phyloP scores from a whole-genome alignment of 352 stramenopile genomes.

The Hyaloperonospora brassicae region DNA sequence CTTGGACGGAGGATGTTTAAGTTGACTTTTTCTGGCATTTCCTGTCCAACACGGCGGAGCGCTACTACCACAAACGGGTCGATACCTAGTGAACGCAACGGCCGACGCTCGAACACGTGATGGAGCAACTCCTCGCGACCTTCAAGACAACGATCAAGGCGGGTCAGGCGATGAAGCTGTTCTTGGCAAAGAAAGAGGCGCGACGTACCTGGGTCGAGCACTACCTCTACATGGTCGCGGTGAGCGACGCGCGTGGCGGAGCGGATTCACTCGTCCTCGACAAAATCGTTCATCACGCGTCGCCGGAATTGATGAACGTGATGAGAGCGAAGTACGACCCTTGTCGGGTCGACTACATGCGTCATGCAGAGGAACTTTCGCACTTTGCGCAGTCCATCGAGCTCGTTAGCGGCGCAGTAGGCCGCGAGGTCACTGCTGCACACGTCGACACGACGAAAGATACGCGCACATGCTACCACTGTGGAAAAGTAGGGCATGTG shows the following conservation, averaged over 20 bases:
- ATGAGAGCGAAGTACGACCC: constrained; percentile 9
- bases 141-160: constrained; percentile 8
- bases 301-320: constrained; percentile 5
- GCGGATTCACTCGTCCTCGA: constrained; percentile 13
- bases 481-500: too few species aligned
- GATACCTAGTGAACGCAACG: not conserved
- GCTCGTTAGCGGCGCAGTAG: not conserved
- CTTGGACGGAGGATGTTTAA: too few species aligned
- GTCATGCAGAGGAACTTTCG: not conserved
- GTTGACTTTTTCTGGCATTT: not conserved
- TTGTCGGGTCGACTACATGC: constrained; percentile 1
- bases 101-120: constrained; percentile 2
- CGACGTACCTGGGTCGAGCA: constrained; percentile 3
- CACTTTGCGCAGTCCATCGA: constrained; percentile 1
- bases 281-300: constrained; percentile 16
- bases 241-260: not conserved
- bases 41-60: not conserved
- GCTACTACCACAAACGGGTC: constrained; percentile 3
- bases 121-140: not conserved
- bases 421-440: too few species aligned
- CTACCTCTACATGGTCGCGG: constrained; percentile 2
- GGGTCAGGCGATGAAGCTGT: constrained; percentile 2
- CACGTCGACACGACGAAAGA: too few species aligned
- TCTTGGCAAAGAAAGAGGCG: not conserved
- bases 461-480: too few species aligned